Evolutionary conservation across 1,139 yeast genomes (phyloP).

Genomic region (Yamadazyma taylorii): DNA sequence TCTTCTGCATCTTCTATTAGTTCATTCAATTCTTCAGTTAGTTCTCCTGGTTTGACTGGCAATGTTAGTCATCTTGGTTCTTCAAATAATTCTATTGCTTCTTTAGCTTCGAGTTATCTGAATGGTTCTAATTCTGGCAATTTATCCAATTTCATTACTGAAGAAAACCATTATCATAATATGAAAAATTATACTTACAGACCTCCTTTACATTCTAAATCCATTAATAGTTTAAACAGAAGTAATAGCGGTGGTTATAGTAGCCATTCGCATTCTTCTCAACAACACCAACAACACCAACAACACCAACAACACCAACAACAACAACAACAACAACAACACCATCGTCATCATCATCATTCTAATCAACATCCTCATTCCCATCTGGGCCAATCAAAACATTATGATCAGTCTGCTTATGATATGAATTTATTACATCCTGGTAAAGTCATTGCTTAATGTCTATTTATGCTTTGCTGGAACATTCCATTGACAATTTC

Average conservation of each 20-base stretch:
- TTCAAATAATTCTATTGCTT: constrained; percentile 7
- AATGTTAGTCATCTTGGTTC: background rate
- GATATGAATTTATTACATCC: constrained; percentile 9
- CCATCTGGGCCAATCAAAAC: background rate
- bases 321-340: too few species aligned
- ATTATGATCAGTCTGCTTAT: background rate
- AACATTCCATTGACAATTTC: constrained; percentile 2
- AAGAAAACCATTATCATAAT: constrained; percentile 5
- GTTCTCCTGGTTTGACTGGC: constrained; percentile 8
- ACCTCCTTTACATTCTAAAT: constrained; percentile 13
- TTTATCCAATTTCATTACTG: constrained; percentile 6
- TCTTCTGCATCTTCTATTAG: constrained; percentile 14
- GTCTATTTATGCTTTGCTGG: constrained; percentile 4
- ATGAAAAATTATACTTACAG: constrained; percentile 11
- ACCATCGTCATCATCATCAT: too few species aligned
- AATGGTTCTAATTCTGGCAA: constrained; percentile 9
- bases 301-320: too few species aligned
- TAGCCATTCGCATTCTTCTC: background rate
- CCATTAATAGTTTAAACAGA: constrained; percentile 9
- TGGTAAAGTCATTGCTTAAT: constrained; percentile 12
- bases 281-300: too few species aligned
- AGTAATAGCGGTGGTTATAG: background rate
- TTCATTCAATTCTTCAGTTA: constrained; percentile 10
- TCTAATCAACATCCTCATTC: too few species aligned
- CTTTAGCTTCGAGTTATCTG: constrained; percentile 8